Evolutionary conservation across 2,329 filamentous ascomycete genomes (phyloP), one percentile per base, ranked within the genome.

Genomic region (Elsinoe perseae): DNA sequence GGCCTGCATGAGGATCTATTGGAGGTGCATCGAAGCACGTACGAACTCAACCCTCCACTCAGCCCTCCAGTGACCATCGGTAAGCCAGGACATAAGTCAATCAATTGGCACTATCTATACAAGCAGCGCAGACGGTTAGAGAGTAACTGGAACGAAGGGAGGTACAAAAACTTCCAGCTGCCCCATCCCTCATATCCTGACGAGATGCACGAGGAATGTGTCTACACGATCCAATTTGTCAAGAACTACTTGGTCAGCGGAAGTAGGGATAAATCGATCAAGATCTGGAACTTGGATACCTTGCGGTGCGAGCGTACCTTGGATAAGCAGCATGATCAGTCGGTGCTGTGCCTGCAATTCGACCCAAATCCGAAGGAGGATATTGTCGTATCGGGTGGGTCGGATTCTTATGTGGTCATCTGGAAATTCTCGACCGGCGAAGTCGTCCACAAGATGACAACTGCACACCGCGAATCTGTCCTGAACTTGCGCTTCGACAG

Each of bases 51-150:
- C 12, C 53, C 27, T 20, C 34, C 59, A 7, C 42, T 64, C 7
- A 58, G 61, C 16, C 68, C 66, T 9, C 69, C 69, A 2, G 40
- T 50, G 4, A 53, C 48, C 7, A 18, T 36, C 27, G 40, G 38
- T n/a, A 20, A 1, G 18, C 23, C 23, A 3, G 25, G 25, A 2
- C 36, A 44, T n/a, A 46, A 46, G 20, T 56, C 42, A 16, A 43
- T 97, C 48, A 95, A 95, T 70, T 98, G 92, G 91, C 87, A 90
- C 54, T 89, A 93, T 67, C 77, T 98, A 1, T 98, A 95, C 73
- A 89, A 88, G 61, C 88, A 95, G 75, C 85, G 93, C 59, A 81
- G 85, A 56, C 80, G 84, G 20, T 75, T 98, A 12, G 93, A 98
- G 72, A 83, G 85, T 6, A 97, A 98, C 68, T 98, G 93, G 93